Percentiles rank a stretch among this genome's conserved stretches.
phyloP scores from a whole-genome alignment of 805 yeast genomes.

The Spathaspora sp. region DNA sequence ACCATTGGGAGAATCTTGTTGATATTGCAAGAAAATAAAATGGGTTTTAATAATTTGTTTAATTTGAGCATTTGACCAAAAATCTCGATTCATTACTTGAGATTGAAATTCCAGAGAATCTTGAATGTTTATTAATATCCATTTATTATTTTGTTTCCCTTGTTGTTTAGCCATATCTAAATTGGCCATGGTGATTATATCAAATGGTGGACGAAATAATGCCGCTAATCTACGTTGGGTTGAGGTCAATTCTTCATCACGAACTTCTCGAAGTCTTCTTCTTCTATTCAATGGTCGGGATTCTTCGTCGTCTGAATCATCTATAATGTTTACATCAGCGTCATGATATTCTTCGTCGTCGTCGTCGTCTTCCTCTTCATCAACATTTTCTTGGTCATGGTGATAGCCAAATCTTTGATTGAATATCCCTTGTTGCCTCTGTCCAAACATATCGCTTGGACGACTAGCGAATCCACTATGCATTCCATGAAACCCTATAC shows the following conservation, averaged over 20 bases:
- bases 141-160: conserved; percentile 64
- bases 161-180: conserved; percentile 70
- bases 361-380: conserved; percentile 21
- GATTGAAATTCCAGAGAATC: conserved; percentile 82
- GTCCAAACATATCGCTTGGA: conserved; percentile 46
- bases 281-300: conserved; percentile 23
- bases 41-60: conserved; percentile 61
- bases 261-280: conserved; percentile 19
- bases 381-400: conserved; percentile 17
- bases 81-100: conserved; percentile 87
- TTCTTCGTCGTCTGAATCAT: conserved; percentile 25
- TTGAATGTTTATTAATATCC: conserved; percentile 88
- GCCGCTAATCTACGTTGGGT: conserved; percentile 71
- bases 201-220: conserved; percentile 92
- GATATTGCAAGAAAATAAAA: conserved; percentile 85
- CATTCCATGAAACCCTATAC: not conserved
- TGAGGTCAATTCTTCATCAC: conserved; percentile 35
- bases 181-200: conserved; percentile 64
- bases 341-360: conserved; percentile 23
- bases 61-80: conserved; percentile 74
- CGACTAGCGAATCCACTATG: conserved; percentile 13
- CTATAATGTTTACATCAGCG: conserved; percentile 29
- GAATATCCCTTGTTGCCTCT: conserved; percentile 50
- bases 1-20: conserved; percentile 73
- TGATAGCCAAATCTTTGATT: conserved; percentile 49